These are phyloP conservation scores for Krasilnikovozyma curviuscula DNA, from an alignment of 768 basidiomycete species.

Conservation along the genomic window DNA sequence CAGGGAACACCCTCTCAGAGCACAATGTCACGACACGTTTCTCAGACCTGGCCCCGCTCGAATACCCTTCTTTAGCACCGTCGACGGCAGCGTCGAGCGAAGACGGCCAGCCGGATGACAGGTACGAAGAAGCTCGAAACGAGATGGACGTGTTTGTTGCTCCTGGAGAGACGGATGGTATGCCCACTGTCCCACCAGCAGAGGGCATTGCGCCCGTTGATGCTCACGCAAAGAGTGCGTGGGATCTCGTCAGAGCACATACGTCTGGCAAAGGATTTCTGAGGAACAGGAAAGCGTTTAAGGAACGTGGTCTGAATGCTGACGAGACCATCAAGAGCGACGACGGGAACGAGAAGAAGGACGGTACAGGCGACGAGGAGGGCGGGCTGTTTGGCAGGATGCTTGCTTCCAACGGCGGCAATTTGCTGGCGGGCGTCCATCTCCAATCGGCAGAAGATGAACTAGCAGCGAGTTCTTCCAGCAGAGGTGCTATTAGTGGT, in stretches of 20 bases:
- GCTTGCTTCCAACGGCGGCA: slow-evolving; percentile 12
- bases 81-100: slow-evolving; percentile 85
- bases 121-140: slow-evolving; percentile 76
- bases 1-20: no score
- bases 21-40: background rate
- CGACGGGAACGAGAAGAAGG: slow-evolving; percentile 6
- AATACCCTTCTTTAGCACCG: slow-evolving; percentile 87
- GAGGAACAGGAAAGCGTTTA: slow-evolving; percentile 16
- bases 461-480: background rate
- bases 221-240: slow-evolving; percentile 13
- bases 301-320: slow-evolving; percentile 8
- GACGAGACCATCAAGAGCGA: background rate
- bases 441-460: slow-evolving; percentile 9
- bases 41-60: slow-evolving; percentile 40
- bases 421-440: slow-evolving; percentile 2
- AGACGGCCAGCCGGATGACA: slow-evolving; percentile 80
- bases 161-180: slow-evolving; percentile 43
- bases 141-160: slow-evolving; percentile 44
- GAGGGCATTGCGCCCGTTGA: slow-evolving; percentile 15
- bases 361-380: slow-evolving; percentile 13
- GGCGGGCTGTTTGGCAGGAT: slow-evolving; percentile 12
- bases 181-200: slow-evolving; percentile 33
- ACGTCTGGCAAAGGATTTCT: slow-evolving; percentile 22
- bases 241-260: slow-evolving; percentile 25
- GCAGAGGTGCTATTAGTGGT: slow-evolving; percentile 19